Conservation (phyloP, 1,139 yeast genomes). For the Scheffersomyces lignicola region DNA sequence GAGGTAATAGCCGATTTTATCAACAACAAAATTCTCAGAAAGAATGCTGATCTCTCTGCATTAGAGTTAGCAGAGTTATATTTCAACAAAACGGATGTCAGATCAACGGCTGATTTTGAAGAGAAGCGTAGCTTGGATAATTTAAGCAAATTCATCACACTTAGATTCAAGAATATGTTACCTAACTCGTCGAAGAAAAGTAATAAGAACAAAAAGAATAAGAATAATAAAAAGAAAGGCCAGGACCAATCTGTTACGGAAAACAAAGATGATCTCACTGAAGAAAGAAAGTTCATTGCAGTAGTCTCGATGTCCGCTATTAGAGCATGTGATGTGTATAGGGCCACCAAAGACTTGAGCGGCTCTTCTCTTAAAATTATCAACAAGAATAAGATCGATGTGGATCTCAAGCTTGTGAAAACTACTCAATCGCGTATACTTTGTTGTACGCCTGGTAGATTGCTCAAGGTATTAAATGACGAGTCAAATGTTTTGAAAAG, state of each 20-base stretch:
- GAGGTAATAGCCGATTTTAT: slow-evolving; percentile 62
- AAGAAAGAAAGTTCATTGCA: slow-evolving; percentile 50
- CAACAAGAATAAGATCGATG: slow-evolving; percentile 61
- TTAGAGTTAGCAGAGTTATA: slow-evolving; percentile 63
- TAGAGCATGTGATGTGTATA: slow-evolving; percentile 69
- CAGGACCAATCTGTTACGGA: slow-evolving; percentile 7
- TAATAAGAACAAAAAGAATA: slow-evolving; percentile 24
- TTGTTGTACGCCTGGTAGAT: slow-evolving; percentile 67
- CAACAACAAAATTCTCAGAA: slow-evolving; percentile 50
- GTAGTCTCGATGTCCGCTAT: slow-evolving; percentile 68
- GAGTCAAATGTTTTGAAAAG: slow-evolving; percentile 41
- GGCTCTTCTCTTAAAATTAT: slow-evolving; percentile 66
- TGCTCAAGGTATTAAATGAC: slow-evolving; percentile 46
- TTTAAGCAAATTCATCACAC: slow-evolving; percentile 43
- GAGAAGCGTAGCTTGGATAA: slow-evolving; percentile 50
- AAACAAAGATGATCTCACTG: slow-evolving; percentile 12
- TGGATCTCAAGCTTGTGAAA: slow-evolving; percentile 54
- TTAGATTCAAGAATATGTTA: slow-evolving; percentile 45
- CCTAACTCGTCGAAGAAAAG: slow-evolving; percentile 24
- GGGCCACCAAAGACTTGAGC: slow-evolving; percentile 55
- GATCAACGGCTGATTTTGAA: slow-evolving; percentile 51
- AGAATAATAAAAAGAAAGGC: slow-evolving; percentile 17
- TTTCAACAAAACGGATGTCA: slow-evolving; percentile 47
- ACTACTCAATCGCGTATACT: slow-evolving; percentile 53
- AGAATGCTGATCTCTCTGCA: slow-evolving; percentile 57